A percentile compares a stretch with the other conserved stretches of the same genome.
phyloP scores from a whole-genome alignment of 2,329 filamentous ascomycete genomes.

The Diplodia corticola region DNA sequence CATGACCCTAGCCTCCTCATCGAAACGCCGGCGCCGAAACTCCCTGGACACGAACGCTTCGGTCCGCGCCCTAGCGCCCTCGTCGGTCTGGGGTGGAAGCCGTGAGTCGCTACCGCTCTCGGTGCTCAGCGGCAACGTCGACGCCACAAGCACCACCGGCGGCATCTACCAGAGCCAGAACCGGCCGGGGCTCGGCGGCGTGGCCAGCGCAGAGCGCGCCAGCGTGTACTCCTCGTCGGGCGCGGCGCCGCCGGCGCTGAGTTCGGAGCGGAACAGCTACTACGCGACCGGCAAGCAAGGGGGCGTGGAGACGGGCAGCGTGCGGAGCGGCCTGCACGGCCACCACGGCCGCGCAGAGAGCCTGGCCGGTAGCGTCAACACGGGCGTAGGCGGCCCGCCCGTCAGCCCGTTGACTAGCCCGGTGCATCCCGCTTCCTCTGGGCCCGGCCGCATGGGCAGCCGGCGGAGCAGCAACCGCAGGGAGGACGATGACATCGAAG shows the following conservation, averaged over 20 bases:
- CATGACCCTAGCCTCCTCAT: constrained; percentile 78
- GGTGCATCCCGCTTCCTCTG: background rate
- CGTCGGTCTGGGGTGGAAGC: constrained; percentile 78
- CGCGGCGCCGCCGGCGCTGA: constrained; percentile 61
- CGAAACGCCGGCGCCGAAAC: constrained; percentile 72
- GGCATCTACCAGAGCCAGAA: constrained; percentile 55
- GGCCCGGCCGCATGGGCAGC: constrained; percentile 19
- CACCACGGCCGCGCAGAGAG: constrained; percentile 78
- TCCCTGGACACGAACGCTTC: constrained; percentile 86
- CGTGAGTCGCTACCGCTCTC: constrained; percentile 78
- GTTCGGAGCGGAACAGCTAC: constrained; percentile 81
- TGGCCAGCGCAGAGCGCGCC: constrained; percentile 65
- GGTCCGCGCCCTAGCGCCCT: constrained; percentile 79
- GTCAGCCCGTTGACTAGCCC: constrained; percentile 62
- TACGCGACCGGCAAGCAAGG: constrained; percentile 57
- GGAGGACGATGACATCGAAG: constrained; percentile 18
- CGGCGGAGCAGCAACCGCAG: constrained; percentile 21
- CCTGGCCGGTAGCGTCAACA: constrained; percentile 69
- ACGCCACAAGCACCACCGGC: constrained; percentile 49
- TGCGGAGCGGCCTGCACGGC: constrained; percentile 74
- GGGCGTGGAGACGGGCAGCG: constrained; percentile 66
- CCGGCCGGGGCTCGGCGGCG: constrained; percentile 55
- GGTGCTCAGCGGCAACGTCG: constrained; percentile 71
- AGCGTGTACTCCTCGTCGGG: constrained; percentile 76
- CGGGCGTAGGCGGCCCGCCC: constrained; percentile 32